Conservation (phyloP, 2,329 filamentous ascomycete species). For the Xylogone sp. region DNA sequence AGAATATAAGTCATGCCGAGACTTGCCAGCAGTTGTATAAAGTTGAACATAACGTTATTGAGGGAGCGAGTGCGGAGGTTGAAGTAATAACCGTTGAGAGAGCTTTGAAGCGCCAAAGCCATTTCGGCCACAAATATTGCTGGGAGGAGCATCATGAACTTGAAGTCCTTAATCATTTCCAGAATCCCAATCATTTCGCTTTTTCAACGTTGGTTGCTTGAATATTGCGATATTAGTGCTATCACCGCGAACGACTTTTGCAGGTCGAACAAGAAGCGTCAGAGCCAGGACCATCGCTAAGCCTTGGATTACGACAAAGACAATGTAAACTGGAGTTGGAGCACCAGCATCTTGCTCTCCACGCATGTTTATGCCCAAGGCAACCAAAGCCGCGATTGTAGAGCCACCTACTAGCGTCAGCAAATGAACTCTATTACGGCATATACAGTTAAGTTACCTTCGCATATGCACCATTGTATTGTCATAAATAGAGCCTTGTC, state of each 20-base stretch:
- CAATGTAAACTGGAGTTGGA: conserved; percentile 12
- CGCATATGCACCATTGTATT: not conserved
- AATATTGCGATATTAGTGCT: conserved; percentile 12
- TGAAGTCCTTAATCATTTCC: conserved; percentile 7
- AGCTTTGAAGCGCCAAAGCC: conserved; percentile 8
- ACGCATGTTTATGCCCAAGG: conserved; percentile 6
- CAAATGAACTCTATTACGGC: conserved; percentile 3
- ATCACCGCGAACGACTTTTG: conserved; percentile 15
- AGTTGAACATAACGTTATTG: conserved; percentile 12
- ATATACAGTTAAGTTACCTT: not conserved
- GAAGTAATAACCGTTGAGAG: conserved; percentile 14
- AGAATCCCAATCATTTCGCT: conserved; percentile 9
- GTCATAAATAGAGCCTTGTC: conserved; percentile 8
- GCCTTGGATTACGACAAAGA: conserved; percentile 12
- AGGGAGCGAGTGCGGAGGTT: conserved; percentile 13
- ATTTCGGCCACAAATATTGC: conserved; percentile 14
- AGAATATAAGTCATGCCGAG: conserved; percentile 8
- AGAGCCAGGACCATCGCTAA: conserved; percentile 11
- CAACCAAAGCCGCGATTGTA: conserved; percentile 11
- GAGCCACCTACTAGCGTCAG: conserved; percentile 8
- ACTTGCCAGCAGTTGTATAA: conserved; percentile 12
- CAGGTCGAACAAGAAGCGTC: conserved; percentile 17
- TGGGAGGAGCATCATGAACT: conserved; percentile 12
- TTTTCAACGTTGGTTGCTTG: conserved; percentile 7
- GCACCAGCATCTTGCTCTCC: conserved; percentile 1